Base-by-base conservation (phyloP, 1,284 basidiomycete genomes). In the Moesziomyces globuligerus region DNA sequence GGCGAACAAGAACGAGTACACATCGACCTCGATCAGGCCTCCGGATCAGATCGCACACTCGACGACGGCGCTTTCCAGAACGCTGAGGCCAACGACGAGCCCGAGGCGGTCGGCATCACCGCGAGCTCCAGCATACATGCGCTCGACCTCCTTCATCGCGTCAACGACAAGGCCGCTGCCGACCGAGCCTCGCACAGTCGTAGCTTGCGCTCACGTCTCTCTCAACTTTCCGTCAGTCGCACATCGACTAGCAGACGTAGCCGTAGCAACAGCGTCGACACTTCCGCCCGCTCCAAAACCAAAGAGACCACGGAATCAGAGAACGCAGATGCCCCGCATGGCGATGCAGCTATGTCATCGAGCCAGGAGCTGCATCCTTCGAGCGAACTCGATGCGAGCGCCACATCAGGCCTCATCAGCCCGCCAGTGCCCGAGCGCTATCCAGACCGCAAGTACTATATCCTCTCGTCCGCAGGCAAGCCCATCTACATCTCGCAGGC, bases 401-500 rank as follows among this genome's bases (percentile, higher is more conserved):
- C 41, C 7, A 24, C 17, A 9, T 18, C 50, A 15, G 21, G 13
- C 25, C 10, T 6, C 7, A 11, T 23, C 3, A 20, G 26, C 0
- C n/a, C 24, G 15, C 15, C 2, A 1, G 43, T 48, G 11, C 9
- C 39, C 6, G 70, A 62, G 28, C 48, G 44, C 13, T 74, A 54
- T 20, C 57, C 69, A 7, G 51, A 61, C 50, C 54, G 68, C 25
- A 71, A 67, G 43, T 78, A 78, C 54, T 74, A 64, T 52, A 70
- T 78, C 44, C 56, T 78, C 28, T 76, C 68, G 11, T 69, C 67
- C 1, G 76, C 76, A 3, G 76, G 76, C 20, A 78, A 78, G 51
- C 75, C 75, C 7, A 72, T 79, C 60, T 79, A 69, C 68, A 61
- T 72, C 42, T 71, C 67, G 3, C 62, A 75, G 39, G 48, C 59